These are phyloP conservation scores for Pichia membranifaciens DNA, from an alignment of 805 yeast species.

Conservation along the genomic window DNA sequence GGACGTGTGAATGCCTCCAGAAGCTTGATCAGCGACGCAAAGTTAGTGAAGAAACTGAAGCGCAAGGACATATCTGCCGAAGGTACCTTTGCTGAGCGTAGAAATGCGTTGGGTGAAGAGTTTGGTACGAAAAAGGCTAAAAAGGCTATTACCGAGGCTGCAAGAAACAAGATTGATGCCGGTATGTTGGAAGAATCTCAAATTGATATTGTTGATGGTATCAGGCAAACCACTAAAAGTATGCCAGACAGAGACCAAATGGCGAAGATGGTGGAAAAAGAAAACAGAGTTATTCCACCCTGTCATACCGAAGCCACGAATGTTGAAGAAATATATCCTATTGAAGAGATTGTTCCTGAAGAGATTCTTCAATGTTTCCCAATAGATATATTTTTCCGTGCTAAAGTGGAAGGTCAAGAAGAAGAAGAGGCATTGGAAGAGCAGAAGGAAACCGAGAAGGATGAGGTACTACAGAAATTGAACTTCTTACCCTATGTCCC, in stretches of 20 bases:
- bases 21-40: conserved; percentile 11
- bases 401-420: conserved; percentile 30
- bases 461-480: conserved; percentile 32
- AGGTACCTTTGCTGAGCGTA: conserved; percentile 34
- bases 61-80: conserved; percentile 8
- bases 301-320: conserved; percentile 73
- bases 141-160: conserved; percentile 75
- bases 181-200: conserved; percentile 66
- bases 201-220: conserved; percentile 74
- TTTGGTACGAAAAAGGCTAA: conserved; percentile 97
- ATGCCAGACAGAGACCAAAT: conserved; percentile 70
- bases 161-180: conserved; percentile 81
- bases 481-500: conserved; percentile 9
- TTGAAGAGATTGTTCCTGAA: conserved; percentile 62
- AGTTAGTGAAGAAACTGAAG: conserved; percentile 11
- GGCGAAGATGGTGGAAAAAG: conserved; percentile 45
- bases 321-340: conserved; percentile 78
- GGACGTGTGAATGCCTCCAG: conserved; percentile 34
- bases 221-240: conserved; percentile 59
- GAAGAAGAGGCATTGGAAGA: conserved; percentile 27
- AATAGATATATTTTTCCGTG: conserved; percentile 46
- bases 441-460: conserved; percentile 39
- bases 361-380: conserved; percentile 60
- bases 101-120: conserved; percentile 87
- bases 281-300: conserved; percentile 78